These are phyloP conservation scores for Rhododendron kiyosumense DNA, from an alignment of 148 eudicot genomes.

Conservation along the genomic window DNA sequence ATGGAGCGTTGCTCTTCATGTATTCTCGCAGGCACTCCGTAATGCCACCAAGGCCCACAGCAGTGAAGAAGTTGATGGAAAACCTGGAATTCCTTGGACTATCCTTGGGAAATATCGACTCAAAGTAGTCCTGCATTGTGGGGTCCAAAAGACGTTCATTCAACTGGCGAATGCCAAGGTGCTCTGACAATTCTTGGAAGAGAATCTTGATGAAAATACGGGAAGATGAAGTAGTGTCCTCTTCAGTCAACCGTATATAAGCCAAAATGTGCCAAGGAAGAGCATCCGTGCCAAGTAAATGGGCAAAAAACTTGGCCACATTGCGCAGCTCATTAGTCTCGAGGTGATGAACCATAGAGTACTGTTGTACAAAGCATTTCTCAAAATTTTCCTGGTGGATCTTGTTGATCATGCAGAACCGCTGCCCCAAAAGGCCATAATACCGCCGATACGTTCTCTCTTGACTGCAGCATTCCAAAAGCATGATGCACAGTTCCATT, in stretches of 20 bases:
- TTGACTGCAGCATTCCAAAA: constrained; percentile 26
- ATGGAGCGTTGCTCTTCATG: constrained; percentile 37
- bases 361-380: constrained; percentile 78
- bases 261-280: constrained; percentile 85
- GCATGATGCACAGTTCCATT: too few relatives aligned
- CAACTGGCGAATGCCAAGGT: constrained; percentile 61
- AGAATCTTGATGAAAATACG: constrained; percentile 94
- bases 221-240: constrained; percentile 88
- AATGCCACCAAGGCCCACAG: constrained; percentile 84
- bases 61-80: constrained; percentile 78
- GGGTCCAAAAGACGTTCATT: constrained; percentile 77
- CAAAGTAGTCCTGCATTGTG: constrained; percentile 67
- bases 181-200: constrained; percentile 86
- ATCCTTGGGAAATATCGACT: constrained; percentile 75
- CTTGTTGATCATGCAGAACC: constrained; percentile 38
- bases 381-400: constrained; percentile 77
- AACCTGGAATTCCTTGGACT: constrained; percentile 74
- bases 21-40: constrained; percentile 78
- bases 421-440: constrained; percentile 85
- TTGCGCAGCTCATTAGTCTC: constrained; percentile 85
- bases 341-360: constrained; percentile 88
- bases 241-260: constrained; percentile 79
- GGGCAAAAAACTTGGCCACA: constrained; percentile 91
- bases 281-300: constrained; percentile 78
- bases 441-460: constrained; percentile 86